phyloP scores from a whole-genome alignment of 2,329 filamentous ascomycete species.

The Gnomoniopsis smithogilvyi region DNA sequence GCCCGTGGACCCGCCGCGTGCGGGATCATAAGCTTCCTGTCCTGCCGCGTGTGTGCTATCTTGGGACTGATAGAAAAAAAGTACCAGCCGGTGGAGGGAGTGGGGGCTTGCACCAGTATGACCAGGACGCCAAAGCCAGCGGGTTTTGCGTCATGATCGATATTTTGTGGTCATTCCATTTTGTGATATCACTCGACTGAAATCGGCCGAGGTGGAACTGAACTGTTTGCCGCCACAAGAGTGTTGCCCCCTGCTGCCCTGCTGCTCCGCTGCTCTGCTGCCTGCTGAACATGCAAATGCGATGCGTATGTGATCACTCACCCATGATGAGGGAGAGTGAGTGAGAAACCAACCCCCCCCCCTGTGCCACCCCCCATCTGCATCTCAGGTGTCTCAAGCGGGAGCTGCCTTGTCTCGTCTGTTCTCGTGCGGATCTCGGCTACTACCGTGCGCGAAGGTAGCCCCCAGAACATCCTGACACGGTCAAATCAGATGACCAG shows the following conservation, averaged over 20 bases:
- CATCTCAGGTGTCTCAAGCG: constrained; percentile 6
- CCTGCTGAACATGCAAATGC: neutral
- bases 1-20: neutral
- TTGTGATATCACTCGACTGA: too few species aligned
- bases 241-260: too few species aligned
- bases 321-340: neutral
- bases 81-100: neutral
- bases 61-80: too few species aligned
- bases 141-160: too few species aligned
- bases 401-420: constrained; percentile 1
- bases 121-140: neutral
- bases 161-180: too few species aligned
- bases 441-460: constrained; percentile 13
- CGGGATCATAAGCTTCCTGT: neutral
- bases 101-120: neutral
- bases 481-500: constrained; percentile 15
- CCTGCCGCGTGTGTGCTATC: neutral
- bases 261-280: too few species aligned
- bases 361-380: neutral
- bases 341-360: too few species aligned
- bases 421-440: constrained; percentile 3
- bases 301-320: neutral
- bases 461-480: constrained; percentile 1
- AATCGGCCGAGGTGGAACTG: too few species aligned
- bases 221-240: too few species aligned